Conservation (phyloP, 2,329 filamentous ascomycete genomes). For the Scopulariopsis brevicaulis region DNA sequence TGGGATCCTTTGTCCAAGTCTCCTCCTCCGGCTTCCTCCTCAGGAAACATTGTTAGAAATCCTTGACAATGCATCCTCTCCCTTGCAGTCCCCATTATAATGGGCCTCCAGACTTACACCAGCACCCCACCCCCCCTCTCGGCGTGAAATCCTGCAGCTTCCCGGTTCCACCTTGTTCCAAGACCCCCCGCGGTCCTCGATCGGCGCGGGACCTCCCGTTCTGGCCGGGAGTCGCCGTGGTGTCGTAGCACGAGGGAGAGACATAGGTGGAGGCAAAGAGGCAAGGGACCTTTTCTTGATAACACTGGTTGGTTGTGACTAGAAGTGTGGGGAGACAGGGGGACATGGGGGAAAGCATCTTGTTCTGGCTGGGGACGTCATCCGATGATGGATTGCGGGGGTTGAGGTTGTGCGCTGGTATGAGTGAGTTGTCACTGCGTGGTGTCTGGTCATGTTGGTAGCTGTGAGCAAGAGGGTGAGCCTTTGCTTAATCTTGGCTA, state of each 20-base stretch:
- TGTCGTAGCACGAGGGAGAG: neutral
- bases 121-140: neutral
- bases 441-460: neutral
- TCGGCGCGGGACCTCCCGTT: neutral
- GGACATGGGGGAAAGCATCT: neutral
- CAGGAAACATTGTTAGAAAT: too few species aligned
- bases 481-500: too few species aligned
- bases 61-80: neutral
- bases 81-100: neutral
- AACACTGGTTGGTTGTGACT: too few species aligned
- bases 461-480: neutral
- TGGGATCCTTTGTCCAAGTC: too few species aligned
- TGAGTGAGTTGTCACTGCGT: neutral
- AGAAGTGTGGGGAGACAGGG: too few species aligned
- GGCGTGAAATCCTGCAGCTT: neutral
- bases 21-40: too few species aligned
- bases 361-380: neutral
- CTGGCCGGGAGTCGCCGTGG: neutral
- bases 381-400: neutral
- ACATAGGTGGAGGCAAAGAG: neutral
- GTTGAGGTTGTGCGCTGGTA: neutral
- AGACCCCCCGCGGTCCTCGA: neutral
- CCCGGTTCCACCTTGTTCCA: neutral
- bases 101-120: neutral
- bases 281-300: too few species aligned